These are phyloP conservation scores for Claviceps sp. DNA, from an alignment of 2,329 filamentous ascomycete genomes.

Conservation along the genomic window DNA sequence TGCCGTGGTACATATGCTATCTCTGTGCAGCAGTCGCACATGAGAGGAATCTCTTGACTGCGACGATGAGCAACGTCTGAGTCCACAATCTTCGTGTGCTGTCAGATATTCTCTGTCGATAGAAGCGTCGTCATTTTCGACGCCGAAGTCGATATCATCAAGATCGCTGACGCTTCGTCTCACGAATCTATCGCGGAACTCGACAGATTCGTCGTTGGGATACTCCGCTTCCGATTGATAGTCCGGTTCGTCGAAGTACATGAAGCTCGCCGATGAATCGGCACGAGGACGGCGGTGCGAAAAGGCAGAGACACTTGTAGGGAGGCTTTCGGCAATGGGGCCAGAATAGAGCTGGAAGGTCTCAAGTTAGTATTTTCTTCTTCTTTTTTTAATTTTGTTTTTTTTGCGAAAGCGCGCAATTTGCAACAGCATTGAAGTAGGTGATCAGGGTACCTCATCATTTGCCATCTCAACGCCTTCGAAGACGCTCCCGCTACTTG, in stretches of 20 bases:
- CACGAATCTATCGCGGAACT: conserved; percentile 12
- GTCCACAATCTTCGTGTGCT: conserved; percentile 31
- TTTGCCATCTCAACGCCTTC: conserved; percentile 98
- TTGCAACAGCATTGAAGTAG: no score
- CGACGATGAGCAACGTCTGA: conserved; percentile 50
- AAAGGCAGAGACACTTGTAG: conserved; percentile 85
- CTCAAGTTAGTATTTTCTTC: background rate
- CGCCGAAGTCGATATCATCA: conserved; percentile 26
- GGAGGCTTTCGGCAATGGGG: conserved; percentile 89
- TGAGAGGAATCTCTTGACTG: conserved; percentile 42
- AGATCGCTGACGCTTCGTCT: conserved; percentile 23
- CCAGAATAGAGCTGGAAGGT: conserved; percentile 63
- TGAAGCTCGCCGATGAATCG: conserved; percentile 78
- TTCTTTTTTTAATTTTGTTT: conserved; percentile 1
- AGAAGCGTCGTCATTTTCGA: conserved; percentile 26
- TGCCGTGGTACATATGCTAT: conserved; percentile 55
- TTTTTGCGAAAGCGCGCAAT: background rate
- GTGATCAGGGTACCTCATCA: conserved; percentile 49
- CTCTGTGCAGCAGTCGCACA: conserved; percentile 55
- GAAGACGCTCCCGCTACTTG: conserved; percentile 68
- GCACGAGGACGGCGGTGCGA: conserved; percentile 68
- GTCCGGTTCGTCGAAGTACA: conserved; percentile 59
- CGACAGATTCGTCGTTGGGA: conserved; percentile 17
- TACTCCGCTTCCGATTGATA: conserved; percentile 18
- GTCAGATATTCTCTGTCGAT: conserved; percentile 27